Evolutionary conservation across 176 grass and related monocot species (phyloP).

Genomic region (Phoenix roebelenii): DNA sequence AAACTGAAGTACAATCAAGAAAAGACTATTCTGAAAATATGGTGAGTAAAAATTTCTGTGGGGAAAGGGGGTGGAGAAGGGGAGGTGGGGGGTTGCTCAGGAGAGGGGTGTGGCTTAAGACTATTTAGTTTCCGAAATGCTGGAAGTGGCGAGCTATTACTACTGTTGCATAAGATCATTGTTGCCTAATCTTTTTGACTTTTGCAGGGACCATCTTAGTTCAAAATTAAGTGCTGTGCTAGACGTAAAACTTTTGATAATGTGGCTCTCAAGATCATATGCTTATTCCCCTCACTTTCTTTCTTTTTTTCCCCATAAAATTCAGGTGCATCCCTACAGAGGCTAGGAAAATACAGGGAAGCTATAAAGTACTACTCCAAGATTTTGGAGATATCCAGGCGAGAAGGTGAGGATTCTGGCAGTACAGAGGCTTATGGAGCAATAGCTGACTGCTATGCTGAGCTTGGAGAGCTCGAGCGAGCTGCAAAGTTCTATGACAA

Average conservation of each 20-base stretch:
- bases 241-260: background rate
- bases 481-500: conserved; percentile 57
- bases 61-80: too few relatives aligned
- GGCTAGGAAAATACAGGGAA: conserved; percentile 42
- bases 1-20: too few relatives aligned
- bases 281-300: background rate
- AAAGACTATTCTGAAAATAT: too few relatives aligned
- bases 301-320: background rate
- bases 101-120: too few relatives aligned
- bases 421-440: conserved; percentile 62
- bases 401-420: conserved; percentile 47
- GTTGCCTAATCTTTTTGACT: too few relatives aligned
- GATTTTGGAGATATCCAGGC: conserved; percentile 51
- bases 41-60: too few relatives aligned
- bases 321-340: conserved; percentile 49
- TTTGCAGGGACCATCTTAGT: too few relatives aligned
- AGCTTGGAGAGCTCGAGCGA: conserved; percentile 51
- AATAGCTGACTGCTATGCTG: conserved; percentile 54
- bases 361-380: conserved; percentile 48
- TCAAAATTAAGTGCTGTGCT: too few relatives aligned
- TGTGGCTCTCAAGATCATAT: background rate
- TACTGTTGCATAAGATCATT: too few relatives aligned
- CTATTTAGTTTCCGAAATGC: too few relatives aligned
- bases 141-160: too few relatives aligned
- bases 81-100: too few relatives aligned